A percentile compares a stretch with the other conserved stretches of the same genome.
Conservation (phyloP, 371 early-diverging fungal genomes). For the Catenaria anguillulae region DNA sequence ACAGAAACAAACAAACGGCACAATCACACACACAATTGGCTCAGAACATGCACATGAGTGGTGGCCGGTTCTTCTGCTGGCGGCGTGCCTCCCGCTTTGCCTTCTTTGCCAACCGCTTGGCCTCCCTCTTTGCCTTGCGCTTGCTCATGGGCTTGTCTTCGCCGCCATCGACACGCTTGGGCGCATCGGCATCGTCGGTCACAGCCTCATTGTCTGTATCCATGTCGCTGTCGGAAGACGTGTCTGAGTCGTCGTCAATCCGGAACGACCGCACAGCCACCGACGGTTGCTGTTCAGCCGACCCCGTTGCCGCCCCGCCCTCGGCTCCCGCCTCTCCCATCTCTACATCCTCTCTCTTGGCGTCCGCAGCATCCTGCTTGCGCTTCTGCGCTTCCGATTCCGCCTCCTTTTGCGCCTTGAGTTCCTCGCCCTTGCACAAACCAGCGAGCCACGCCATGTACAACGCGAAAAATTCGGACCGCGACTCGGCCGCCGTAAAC, state of each 20-base stretch:
- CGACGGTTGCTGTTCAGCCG: no score
- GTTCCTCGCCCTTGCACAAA: background rate
- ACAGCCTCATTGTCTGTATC: no score
- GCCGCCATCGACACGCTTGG: background rate
- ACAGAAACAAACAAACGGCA: no score
- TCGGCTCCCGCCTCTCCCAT: no score
- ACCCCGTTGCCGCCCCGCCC: no score
- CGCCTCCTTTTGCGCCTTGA: no score
- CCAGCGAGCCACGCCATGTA: background rate
- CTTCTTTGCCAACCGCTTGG: background rate
- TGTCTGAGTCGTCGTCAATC: no score
- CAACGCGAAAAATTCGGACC: slow-evolving; percentile 44
- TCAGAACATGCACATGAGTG: background rate
- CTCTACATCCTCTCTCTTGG: no score
- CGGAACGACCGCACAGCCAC: background rate
- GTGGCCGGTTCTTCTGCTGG: background rate
- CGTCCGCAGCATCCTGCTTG: no score
- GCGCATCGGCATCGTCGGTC: background rate
- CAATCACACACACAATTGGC: no score
- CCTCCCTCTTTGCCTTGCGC: background rate
- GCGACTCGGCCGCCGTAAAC: slow-evolving; percentile 55
- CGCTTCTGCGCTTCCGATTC: no score
- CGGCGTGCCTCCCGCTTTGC: background rate
- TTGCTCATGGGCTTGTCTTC: background rate
- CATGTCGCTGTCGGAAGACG: no score